These are phyloP conservation scores for Dipodascus albidus DNA, from an alignment of 805 yeast species.

Conservation along the genomic window DNA sequence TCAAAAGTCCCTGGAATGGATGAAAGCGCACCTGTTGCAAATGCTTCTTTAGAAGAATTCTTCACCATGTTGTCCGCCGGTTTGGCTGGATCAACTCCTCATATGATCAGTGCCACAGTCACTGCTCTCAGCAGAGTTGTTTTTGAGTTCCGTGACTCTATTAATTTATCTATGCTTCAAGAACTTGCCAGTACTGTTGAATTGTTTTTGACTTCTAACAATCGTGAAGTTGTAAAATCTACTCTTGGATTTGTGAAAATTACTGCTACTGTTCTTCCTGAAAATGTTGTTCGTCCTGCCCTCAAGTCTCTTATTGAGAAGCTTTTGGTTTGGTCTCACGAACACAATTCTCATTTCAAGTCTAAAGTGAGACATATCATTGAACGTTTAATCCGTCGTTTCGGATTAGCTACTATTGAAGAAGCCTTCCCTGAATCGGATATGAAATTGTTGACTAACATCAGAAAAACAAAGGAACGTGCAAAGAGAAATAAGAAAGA, in stretches of 20 bases:
- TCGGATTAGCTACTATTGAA: constrained; percentile 81
- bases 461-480: constrained; percentile 76
- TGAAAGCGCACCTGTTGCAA: constrained; percentile 43
- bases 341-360: constrained; percentile 91
- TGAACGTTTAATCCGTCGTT: constrained; percentile 82
- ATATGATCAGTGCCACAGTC: constrained; percentile 94
- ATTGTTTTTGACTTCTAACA: constrained; percentile 78
- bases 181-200: constrained; percentile 84
- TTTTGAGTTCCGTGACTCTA: constrained; percentile 66
- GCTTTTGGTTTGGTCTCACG: constrained; percentile 87
- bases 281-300: constrained; percentile 56
- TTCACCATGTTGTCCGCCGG: constrained; percentile 95
- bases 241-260: constrained; percentile 84
- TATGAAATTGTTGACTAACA: constrained; percentile 67
- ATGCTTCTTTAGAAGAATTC: constrained; percentile 66
- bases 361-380: constrained; percentile 85
- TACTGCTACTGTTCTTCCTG: constrained; percentile 76
- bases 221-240: constrained; percentile 87
- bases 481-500: constrained; percentile 56
- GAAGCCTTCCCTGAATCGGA: constrained; percentile 84
- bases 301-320: constrained; percentile 56
- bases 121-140: constrained; percentile 81
- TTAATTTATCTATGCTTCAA: constrained; percentile 47
- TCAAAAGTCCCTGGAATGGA: constrained; percentile 58
- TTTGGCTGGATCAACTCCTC: constrained; percentile 84